Conservation (phyloP, 2,329 filamentous ascomycete species). For the Penicillium sp. region DNA sequence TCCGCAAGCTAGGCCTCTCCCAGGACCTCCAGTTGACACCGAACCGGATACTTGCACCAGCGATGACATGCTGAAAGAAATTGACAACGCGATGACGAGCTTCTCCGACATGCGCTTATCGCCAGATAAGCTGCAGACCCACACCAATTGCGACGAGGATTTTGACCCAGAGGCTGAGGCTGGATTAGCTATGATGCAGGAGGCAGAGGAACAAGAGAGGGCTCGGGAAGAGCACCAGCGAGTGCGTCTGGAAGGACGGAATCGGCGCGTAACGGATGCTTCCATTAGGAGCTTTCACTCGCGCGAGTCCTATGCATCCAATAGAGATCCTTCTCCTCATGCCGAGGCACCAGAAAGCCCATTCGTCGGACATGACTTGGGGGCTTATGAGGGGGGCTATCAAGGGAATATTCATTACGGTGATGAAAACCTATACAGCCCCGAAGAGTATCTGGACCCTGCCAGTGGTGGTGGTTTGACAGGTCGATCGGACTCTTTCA, state of each 20-base stretch:
- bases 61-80: slow-evolving; percentile 59
- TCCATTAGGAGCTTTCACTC: slow-evolving; percentile 48
- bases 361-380: slow-evolving; percentile 70
- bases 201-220: slow-evolving; percentile 77
- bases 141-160: slow-evolving; percentile 51
- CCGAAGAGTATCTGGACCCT: slow-evolving; percentile 22
- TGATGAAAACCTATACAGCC: slow-evolving; percentile 41
- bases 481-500: slow-evolving; percentile 27
- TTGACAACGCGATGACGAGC: slow-evolving; percentile 51
- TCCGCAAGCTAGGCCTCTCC: slow-evolving; percentile 59
- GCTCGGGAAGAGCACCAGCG: slow-evolving; percentile 44
- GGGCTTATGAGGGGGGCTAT: slow-evolving; percentile 72
- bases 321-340: slow-evolving; percentile 24
- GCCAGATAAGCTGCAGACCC: slow-evolving; percentile 46
- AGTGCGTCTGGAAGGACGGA: slow-evolving; percentile 46
- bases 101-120: slow-evolving; percentile 23
- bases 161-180: slow-evolving; percentile 75
- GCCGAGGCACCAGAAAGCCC: slow-evolving; percentile 65
- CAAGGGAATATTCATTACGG: slow-evolving; percentile 63
- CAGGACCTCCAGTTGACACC: slow-evolving; percentile 54
- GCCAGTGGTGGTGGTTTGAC: slow-evolving; percentile 15
- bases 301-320: slow-evolving; percentile 42
- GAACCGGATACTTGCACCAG: slow-evolving; percentile 41
- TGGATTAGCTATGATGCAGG: slow-evolving; percentile 77
- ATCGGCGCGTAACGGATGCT: slow-evolving; percentile 57